phyloP scores from a whole-genome alignment of 495 filamentous ascomycete genomes.

The Chaetomium fimeti region DNA sequence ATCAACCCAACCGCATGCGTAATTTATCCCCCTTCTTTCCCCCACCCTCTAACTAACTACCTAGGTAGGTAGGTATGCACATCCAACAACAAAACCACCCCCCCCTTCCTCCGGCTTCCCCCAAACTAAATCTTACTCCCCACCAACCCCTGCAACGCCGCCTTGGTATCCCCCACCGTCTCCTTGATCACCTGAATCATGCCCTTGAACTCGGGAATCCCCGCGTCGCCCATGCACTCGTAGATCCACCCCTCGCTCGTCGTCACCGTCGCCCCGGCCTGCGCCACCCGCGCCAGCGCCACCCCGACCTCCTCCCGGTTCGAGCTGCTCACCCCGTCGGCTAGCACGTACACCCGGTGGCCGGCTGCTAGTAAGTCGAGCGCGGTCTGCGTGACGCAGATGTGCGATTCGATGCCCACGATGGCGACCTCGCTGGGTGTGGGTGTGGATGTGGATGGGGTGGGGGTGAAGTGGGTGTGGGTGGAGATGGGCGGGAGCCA shows the following conservation, averaged over 20 bases:
- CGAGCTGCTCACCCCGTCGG: slow-evolving; percentile 87
- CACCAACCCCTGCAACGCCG: slow-evolving; percentile 59
- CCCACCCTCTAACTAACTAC: no score
- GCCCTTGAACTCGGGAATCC: slow-evolving; percentile 67
- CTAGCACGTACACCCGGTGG: slow-evolving; percentile 81
- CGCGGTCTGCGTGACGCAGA: slow-evolving; percentile 91
- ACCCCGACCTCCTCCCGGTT: slow-evolving; percentile 77
- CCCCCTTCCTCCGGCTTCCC: not conserved
- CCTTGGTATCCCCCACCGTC: slow-evolving; percentile 62
- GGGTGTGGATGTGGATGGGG: not conserved
- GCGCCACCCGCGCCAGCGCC: slow-evolving; percentile 71
- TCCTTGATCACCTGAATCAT: slow-evolving; percentile 80
- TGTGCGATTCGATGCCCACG: slow-evolving; percentile 89
- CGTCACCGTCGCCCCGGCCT: slow-evolving; percentile 76
- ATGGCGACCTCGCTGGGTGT: slow-evolving; percentile 52
- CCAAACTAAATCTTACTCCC: slow-evolving; percentile 59
- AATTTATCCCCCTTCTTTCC: no score
- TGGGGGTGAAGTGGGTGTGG: slow-evolving; percentile 24
- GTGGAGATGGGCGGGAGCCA: slow-evolving; percentile 50
- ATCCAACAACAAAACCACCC: not conserved
- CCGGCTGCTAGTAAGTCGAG: slow-evolving; percentile 73
- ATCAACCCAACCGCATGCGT: no score
- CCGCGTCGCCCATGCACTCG: slow-evolving; percentile 88
- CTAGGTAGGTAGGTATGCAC: no score
- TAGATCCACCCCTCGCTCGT: slow-evolving; percentile 90